Evolutionary conservation across 1,284 basidiomycete species (phyloP), one percentile per base, ranked within the genome.

Genomic region (Quambalaria eucalypti): DNA sequence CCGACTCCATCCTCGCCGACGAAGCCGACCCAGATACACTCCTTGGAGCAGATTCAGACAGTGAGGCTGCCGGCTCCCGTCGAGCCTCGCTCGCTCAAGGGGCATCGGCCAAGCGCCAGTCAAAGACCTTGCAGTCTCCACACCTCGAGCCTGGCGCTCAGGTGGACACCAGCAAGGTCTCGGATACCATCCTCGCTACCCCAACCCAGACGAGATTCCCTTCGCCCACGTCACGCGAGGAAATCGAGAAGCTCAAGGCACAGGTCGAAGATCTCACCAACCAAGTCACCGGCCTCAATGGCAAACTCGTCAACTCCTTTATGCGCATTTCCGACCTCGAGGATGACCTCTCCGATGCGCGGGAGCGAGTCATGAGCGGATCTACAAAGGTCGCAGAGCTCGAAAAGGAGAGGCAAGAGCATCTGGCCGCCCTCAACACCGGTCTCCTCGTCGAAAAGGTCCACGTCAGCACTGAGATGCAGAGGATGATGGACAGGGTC

Each of bases 271-370:
- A 95, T 71, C 81, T 96, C 49, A 85, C 87, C 68, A 85, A 87
- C 26, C 92, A 97, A 77, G 88, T 95, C 42, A 85, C 85, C 25
- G 84, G 87, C 71, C 85, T 97, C 61, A 96, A 97, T 76, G 79
- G 81, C 72, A 96, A 98, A 77, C 86, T 98, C 48, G 89, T 98
- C 59, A 81, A 83, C 54, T 90, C 88, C 2, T 95, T 96, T 77
- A 88, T 92, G 72, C 84, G 88, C 47, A 85, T 93, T 40, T 90
- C 90, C 10, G 86, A 90, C 78, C 82, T 98, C 55, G 93, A 98
- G 76, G 93, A 97, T 74, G 83, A 89, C 60, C 77, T 95, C 14
- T 87, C 90, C 65, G 80, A 86, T 39, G 67, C 72, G 10, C 86
- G 89, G 69, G 81, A 90, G 1, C 82, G 85, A 2, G 85, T 87